phyloP scores from a whole-genome alignment of 192 early-diverging fungal species.

The Tieghemiomyces parasiticus region DNA sequence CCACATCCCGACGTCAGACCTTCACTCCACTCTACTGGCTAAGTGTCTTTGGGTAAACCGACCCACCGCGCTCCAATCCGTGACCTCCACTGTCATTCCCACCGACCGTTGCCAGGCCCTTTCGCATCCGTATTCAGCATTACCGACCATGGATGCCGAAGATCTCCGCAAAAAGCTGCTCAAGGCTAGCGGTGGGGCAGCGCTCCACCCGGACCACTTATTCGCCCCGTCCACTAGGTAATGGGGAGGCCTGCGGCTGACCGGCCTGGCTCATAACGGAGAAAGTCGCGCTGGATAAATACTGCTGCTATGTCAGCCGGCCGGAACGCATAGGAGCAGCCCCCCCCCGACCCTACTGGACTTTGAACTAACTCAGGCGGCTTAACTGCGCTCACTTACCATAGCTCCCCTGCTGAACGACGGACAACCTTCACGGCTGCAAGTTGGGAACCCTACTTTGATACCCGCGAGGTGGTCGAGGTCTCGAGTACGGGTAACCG shows the following conservation, averaged over 20 bases:
- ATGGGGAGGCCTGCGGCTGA: background rate
- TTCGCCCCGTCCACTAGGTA: background rate
- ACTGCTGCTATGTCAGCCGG: background rate
- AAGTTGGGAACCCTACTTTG: constrained; percentile 7
- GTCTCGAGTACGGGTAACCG: background rate
- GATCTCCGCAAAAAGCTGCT: constrained; percentile 7
- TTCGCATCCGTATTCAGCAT: no score
- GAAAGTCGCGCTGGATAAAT: background rate
- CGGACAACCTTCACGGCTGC: background rate
- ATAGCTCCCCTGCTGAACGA: no score
- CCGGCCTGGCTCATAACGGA: background rate
- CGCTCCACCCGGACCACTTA: background rate
- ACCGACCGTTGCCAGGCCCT: no score
- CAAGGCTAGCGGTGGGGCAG: background rate
- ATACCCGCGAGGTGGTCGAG: background rate
- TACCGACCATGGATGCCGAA: background rate
- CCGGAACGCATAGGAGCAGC: background rate
- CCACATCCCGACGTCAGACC: no score
- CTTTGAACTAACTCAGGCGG: background rate
- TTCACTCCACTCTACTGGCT: no score
- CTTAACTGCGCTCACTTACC: no score
- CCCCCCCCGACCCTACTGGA: background rate
- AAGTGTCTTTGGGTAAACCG: no score
- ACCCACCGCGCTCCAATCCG: no score
- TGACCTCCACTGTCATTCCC: no score